phyloP scores from a whole-genome alignment of 2,329 filamentous ascomycete genomes.

The Neonectria ditissima region DNA sequence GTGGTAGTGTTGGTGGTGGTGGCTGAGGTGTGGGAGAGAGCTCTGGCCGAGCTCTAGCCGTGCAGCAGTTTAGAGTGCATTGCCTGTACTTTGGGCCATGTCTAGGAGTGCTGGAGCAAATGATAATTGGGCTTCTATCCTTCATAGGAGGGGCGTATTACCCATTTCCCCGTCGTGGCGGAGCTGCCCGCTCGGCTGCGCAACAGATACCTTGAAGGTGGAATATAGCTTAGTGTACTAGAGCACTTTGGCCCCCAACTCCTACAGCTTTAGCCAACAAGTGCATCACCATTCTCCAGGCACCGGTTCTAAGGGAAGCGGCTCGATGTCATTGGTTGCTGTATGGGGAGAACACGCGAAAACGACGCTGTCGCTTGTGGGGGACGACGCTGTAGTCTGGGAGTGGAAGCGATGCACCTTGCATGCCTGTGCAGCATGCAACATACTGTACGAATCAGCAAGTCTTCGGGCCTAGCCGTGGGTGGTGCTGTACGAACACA shows the following conservation, averaged over 20 bases:
- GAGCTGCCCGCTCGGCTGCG: neutral
- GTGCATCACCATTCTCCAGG: conserved; percentile 20
- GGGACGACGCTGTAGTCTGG: conserved; percentile 5
- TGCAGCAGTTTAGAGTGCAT: conserved; percentile 19
- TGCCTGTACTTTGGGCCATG: conserved; percentile 12
- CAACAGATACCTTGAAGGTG: conserved; percentile 3
- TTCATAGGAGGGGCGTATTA: conserved; percentile 4
- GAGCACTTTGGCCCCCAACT: conserved; percentile 18
- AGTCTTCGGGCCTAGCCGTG: conserved; percentile 14
- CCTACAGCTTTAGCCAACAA: conserved; percentile 17
- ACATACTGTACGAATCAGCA: conserved; percentile 17
- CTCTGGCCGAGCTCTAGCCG: conserved; percentile 11
- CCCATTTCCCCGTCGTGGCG: conserved; percentile 1
- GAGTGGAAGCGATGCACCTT: conserved; percentile 24
- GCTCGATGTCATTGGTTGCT: conserved; percentile 15
- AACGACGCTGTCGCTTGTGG: conserved; percentile 19
- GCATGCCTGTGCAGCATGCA: conserved; percentile 26
- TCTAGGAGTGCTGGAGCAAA: conserved; percentile 17
- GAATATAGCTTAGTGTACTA: conserved; percentile 10
- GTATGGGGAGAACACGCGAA: conserved; percentile 6
- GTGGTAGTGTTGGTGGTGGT: conserved; percentile 20
- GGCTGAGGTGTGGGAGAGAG: conserved; percentile 16
- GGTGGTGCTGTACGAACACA: neutral
- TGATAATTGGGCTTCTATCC: neutral
- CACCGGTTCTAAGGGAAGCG: conserved; percentile 16